Base-by-base conservation (phyloP, 805 yeast species). In the Blastobotrys parvus region DNA sequence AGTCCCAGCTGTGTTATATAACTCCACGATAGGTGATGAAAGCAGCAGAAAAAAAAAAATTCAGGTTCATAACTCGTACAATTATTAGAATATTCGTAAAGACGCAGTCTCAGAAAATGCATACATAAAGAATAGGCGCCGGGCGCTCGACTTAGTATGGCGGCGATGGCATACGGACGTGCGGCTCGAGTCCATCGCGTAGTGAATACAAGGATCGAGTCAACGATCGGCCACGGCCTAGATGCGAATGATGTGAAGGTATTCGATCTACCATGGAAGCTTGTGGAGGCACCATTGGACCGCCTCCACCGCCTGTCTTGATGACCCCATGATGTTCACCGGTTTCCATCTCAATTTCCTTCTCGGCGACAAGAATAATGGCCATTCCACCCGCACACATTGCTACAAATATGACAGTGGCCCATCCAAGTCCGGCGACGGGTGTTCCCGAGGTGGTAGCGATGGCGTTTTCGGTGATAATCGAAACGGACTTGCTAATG, bases 341-440 rank as follows among this genome's bases (percentile, higher is more conserved):
- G 15, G 27, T 38, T 19, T 38, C 40, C 5, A n/a, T 10, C 18
- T 38, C 40, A 10, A 35, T 33, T 34, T 13, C 16, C 39, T 19
- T 41, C 30, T 48, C 47, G 38, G 43, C 44, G 44, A 46, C 25
- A 31, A 43, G 39, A 32, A 49, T 45, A 36, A 46, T 16, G 10
- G 41, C 46, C 38, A 49, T 39, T 11, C 47, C 45, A 15, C 45
- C 19, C 10, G 49, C 17, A 20, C 45, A 39, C 11, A 41, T 22
- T 11, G 47, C 41, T 22, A 45, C 34, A 22, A 52, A 45, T 2
- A 45, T 45, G n/a, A 42, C 31, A 13, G 45, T 23, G 10, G 49
- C 16, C 56, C 56, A 52, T 17, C 55, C 56, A 8, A 52, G 45
- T 10, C 56, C 56, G 2, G 50, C 45, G 10, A 35, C 42, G 16